Conservation (phyloP, 305 asterid species). For the Fraxinus xanthoxyloides region DNA sequence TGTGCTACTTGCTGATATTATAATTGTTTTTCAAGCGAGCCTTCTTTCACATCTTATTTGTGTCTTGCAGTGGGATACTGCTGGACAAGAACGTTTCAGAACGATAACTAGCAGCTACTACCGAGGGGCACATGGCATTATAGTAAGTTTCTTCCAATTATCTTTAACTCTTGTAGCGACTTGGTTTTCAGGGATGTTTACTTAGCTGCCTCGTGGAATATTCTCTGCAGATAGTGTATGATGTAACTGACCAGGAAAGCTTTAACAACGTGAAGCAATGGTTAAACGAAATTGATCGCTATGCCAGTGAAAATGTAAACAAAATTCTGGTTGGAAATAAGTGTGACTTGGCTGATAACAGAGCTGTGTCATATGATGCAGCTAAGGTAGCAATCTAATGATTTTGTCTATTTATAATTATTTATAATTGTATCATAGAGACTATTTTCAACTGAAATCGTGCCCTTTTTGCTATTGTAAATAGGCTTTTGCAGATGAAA, state of each 20-base stretch:
- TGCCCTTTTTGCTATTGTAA: constrained; percentile 4
- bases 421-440: neutral
- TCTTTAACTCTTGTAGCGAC: constrained; percentile 9
- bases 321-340: constrained; percentile 61
- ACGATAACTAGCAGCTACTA: constrained; percentile 93
- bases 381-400: constrained; percentile 40
- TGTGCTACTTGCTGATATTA: neutral
- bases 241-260: constrained; percentile 58
- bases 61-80: constrained; percentile 82
- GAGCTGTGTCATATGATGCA: constrained; percentile 52
- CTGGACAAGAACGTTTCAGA: constrained; percentile 95
- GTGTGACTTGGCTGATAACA: constrained; percentile 50
- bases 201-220: constrained; percentile 12
- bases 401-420: neutral
- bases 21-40: neutral
- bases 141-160: constrained; percentile 46
- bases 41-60: neutral
- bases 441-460: constrained; percentile 13
- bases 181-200: constrained; percentile 13
- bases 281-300: constrained; percentile 59
- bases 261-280: constrained; percentile 65
- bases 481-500: constrained; percentile 54
- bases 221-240: constrained; percentile 49
- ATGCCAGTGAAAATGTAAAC: constrained; percentile 59
- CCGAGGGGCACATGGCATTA: constrained; percentile 96